A percentile compares a stretch with the other conserved stretches of the same genome.
Conservation (phyloP, 495 filamentous ascomycete genomes). For the Xylaria castorea region DNA sequence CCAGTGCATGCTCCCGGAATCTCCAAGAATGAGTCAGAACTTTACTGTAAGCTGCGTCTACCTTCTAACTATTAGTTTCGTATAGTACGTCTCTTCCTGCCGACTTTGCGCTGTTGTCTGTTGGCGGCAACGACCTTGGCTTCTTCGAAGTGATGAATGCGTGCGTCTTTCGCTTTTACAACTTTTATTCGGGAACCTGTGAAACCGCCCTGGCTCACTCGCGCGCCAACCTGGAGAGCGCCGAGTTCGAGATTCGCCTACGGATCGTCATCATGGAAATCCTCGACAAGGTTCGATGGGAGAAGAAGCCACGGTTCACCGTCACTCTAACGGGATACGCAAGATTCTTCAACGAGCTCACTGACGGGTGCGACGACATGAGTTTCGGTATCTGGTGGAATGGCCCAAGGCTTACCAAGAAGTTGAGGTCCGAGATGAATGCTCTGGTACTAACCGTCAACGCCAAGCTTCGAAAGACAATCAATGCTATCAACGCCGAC, state of each 20-base stretch:
- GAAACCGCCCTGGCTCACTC: constrained; percentile 43
- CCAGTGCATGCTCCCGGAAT: background rate
- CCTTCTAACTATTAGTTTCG: background rate
- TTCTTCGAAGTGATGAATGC: constrained; percentile 56
- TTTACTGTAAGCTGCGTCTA: background rate
- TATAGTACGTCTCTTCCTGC: constrained; percentile 26
- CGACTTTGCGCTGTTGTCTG: constrained; percentile 50
- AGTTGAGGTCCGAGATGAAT: constrained; percentile 46
- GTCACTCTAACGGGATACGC: constrained; percentile 56
- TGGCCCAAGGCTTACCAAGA: constrained; percentile 43
- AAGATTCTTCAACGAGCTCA: constrained; percentile 56
- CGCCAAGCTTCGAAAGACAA: constrained; percentile 37
- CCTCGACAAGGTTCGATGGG: constrained; percentile 47
- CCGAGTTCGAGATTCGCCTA: constrained; percentile 45
- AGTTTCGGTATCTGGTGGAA: constrained; percentile 50
- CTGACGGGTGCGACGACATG: constrained; percentile 49
- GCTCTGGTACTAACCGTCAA: constrained; percentile 48
- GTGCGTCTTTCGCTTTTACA: constrained; percentile 57
- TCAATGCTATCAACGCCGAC: constrained; percentile 40
- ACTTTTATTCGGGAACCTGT: constrained; percentile 51
- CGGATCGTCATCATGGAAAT: constrained; percentile 47
- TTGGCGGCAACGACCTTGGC: constrained; percentile 59
- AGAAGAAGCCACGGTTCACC: constrained; percentile 45
- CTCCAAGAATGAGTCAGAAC: background rate
- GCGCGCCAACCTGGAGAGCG: constrained; percentile 34